phyloP scores from a whole-genome alignment of 2,329 filamentous ascomycete genomes.

The Simplicillium sp. region DNA sequence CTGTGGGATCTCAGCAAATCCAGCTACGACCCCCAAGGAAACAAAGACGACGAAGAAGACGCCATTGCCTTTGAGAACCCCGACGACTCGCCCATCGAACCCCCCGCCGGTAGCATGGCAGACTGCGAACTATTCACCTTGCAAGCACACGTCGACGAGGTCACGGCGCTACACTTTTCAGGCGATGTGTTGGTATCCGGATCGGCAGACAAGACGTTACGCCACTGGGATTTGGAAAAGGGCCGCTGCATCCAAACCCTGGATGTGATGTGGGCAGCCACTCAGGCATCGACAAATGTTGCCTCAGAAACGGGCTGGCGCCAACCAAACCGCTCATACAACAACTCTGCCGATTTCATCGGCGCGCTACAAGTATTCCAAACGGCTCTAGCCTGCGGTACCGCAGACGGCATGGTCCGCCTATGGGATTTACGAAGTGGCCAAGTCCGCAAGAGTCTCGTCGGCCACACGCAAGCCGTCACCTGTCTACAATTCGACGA shows the following conservation, averaged over 20 bases:
- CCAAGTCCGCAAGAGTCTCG: slow-evolving; percentile 91
- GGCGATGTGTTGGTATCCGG: slow-evolving; percentile 88
- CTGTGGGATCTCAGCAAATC: slow-evolving; percentile 91
- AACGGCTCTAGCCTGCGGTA: slow-evolving; percentile 88
- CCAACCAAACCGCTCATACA: slow-evolving; percentile 51
- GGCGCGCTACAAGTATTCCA: slow-evolving; percentile 94
- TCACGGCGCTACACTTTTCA: slow-evolving; percentile 86
- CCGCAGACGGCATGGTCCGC: slow-evolving; percentile 92
- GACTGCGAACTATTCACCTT: slow-evolving; percentile 87
- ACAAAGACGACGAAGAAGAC: slow-evolving; percentile 51
- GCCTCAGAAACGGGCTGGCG: slow-evolving; percentile 61
- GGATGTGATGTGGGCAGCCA: slow-evolving; percentile 95
- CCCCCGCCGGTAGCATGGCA: slow-evolving; percentile 70
- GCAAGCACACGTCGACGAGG: slow-evolving; percentile 83
- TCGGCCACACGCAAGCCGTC: slow-evolving; percentile 90
- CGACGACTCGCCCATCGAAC: slow-evolving; percentile 58
- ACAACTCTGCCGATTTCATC: slow-evolving; percentile 77
- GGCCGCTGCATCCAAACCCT: slow-evolving; percentile 96
- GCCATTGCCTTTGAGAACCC: slow-evolving; percentile 65
- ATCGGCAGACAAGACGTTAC: slow-evolving; percentile 91
- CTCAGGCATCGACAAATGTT: slow-evolving; percentile 69
- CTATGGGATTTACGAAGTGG: slow-evolving; percentile 95
- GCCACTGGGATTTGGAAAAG: slow-evolving; percentile 95
- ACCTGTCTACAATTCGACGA: slow-evolving; percentile 96
- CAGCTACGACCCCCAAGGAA: slow-evolving; percentile 65